Evolutionary conservation across 1,139 yeast species (phyloP), one percentile per base, ranked within the genome.

Genomic region (Yamadazyma sp.): DNA sequence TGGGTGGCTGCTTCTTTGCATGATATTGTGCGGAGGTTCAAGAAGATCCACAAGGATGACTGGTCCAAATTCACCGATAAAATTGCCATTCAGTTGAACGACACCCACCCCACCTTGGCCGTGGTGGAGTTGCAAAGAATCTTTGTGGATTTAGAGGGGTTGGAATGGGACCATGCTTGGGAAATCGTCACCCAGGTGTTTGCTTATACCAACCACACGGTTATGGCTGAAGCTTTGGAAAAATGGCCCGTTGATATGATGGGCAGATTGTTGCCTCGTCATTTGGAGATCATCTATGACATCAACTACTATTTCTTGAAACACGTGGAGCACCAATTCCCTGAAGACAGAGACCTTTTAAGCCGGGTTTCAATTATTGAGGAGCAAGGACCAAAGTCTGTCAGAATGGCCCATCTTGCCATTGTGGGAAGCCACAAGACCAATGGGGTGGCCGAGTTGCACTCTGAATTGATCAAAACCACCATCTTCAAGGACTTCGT

Each of bases 1-100:
- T 90, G 97, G 97, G 96, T 90, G 39, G 83, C 95, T 37, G 97
- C 97, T 33, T 86, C 96, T 8, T 74, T 90, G 48, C 89, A 86
- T 54, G 97, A 90, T 61, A 89, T 90, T 53, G 80, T 89, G 34
- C 83, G 97, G 59, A 79, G 97, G 56, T 89, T 86, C 69, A 83
- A 88, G 62, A 89, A 89, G 67, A 64, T 81, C 39, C 80, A 80
- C 54, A 78, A 83, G 56, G 42, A 47, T 38, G 76, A 88, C 37
- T 89, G 96, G 95, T 57, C 71, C 31, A 88, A 83, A 56, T 86
- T 89, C 60, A 79, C 96, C 24, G 94, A 86, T 43, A 84, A 84
- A 57, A 79, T 86, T 45, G 96, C 96, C 32, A 89, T 89, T 58
- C 97, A 90, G 67, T 77, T 90, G 62, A 89, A 89, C 60, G 97